These are phyloP conservation scores for Carex littledalei DNA, from an alignment of 176 grass and related monocot genomes.

Conservation along the genomic window DNA sequence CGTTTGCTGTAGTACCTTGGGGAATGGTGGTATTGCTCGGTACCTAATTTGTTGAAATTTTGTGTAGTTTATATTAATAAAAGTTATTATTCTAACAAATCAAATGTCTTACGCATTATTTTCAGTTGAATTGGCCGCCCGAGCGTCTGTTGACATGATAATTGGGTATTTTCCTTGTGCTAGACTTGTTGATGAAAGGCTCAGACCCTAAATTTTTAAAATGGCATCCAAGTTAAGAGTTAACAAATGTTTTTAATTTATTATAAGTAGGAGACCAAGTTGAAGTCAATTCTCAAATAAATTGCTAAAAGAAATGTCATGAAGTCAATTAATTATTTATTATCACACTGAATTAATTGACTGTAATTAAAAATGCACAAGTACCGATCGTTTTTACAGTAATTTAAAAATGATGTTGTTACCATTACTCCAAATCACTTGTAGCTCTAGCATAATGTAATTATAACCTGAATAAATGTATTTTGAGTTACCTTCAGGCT, in stretches of 20 bases:
- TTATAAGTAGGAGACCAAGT: neutral
- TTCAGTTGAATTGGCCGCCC: neutral
- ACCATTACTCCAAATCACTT: no score
- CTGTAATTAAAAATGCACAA: neutral
- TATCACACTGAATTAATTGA: neutral
- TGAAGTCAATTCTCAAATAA: neutral
- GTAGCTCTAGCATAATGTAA: neutral
- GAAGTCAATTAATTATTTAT: no score
- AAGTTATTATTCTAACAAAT: neutral
- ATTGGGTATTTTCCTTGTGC: constrained; percentile 33
- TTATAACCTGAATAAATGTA: neutral
- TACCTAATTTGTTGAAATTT: neutral
- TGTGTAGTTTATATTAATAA: neutral
- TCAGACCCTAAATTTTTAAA: constrained; percentile 33
- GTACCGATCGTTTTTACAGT: no score
- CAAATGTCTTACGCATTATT: constrained; percentile 32
- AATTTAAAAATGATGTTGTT: no score
- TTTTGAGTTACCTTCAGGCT: constrained; percentile 21
- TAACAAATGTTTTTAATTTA: neutral
- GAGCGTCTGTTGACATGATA: constrained; percentile 34
- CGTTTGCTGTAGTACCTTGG: no score
- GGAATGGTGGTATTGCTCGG: neutral
- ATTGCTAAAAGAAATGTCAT: neutral
- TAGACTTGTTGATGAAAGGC: constrained; percentile 49
- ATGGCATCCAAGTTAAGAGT: neutral